Conservation (phyloP, 169 alveolate species). For the Babesia ovata region DNA sequence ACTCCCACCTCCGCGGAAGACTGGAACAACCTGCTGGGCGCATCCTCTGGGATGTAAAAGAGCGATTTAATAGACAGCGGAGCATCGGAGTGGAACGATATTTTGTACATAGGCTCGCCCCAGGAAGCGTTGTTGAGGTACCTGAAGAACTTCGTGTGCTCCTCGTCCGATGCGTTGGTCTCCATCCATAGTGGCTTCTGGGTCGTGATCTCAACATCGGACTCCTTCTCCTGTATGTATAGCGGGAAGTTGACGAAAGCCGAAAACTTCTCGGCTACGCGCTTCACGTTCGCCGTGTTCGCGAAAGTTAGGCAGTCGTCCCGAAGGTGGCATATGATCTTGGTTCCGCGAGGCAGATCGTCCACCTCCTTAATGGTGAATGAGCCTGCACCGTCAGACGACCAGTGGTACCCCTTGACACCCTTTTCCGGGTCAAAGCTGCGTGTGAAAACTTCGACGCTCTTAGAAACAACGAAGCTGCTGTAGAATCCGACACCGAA, state of each 20-base stretch:
- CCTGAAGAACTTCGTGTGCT: conserved; percentile 88
- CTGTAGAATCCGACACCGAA: conserved; percentile 92
- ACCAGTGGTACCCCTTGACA: conserved; percentile 80
- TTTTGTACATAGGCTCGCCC: conserved; percentile 84
- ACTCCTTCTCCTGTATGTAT: conserved; percentile 66
- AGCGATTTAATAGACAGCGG: conserved; percentile 91
- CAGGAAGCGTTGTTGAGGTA: conserved; percentile 77
- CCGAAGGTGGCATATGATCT: conserved; percentile 86
- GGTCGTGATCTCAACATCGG: conserved; percentile 75
- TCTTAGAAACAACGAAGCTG: conserved; percentile 88
- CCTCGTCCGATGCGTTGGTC: conserved; percentile 88
- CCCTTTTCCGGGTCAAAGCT: conserved; percentile 84
- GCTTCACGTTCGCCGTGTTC: conserved; percentile 77
- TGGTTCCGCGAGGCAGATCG: conserved; percentile 87
- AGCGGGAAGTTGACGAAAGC: conserved; percentile 90
- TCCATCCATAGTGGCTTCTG: conserved; percentile 88
- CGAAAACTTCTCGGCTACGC: conserved; percentile 88
- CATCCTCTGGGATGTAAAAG: conserved; percentile 87
- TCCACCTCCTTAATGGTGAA: conserved; percentile 72
- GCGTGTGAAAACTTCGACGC: conserved; percentile 86
- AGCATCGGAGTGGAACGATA: conserved; percentile 90
- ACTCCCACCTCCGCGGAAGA: conserved; percentile 82
- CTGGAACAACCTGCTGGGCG: conserved; percentile 88
- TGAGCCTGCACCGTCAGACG: conserved; percentile 76
- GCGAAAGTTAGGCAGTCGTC: conserved; percentile 86